Conservation (phyloP, 768 basidiomycete genomes). For the Asterophora parasitica region DNA sequence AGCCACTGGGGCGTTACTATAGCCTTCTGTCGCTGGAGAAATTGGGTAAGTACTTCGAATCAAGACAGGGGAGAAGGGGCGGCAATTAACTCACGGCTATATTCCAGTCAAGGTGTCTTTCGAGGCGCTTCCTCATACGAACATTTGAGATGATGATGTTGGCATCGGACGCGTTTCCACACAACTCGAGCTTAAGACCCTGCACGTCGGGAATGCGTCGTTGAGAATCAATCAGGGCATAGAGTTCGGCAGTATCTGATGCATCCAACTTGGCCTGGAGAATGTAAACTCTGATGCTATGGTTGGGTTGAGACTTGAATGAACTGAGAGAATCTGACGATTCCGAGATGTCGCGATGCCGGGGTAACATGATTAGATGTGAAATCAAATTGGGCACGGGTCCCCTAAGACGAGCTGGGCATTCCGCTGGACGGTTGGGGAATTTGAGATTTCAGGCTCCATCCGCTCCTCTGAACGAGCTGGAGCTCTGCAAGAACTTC, state of each 20-base stretch:
- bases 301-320: background rate
- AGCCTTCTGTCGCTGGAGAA: constrained; percentile 52
- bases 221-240: constrained; percentile 27
- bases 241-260: constrained; percentile 31
- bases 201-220: background rate
- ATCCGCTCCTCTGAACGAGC: background rate
- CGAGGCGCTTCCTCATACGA: constrained; percentile 60
- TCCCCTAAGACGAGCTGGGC: background rate
- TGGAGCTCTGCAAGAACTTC: no score
- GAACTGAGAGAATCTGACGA: constrained; percentile 1
- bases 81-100: constrained; percentile 46
- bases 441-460: background rate
- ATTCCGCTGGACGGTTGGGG: background rate
- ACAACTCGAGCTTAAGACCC: constrained; percentile 28
- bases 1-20: constrained; percentile 75
- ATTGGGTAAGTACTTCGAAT: background rate
- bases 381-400: no score
- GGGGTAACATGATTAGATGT: background rate
- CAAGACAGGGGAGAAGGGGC: constrained; percentile 4
- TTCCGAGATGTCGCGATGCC: background rate
- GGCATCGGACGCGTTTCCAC: constrained; percentile 40
- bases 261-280: constrained; percentile 35
- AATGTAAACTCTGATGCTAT: constrained; percentile 26
- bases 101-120: constrained; percentile 64
- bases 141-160: constrained; percentile 66